Conservation (phyloP, 1,284 basidiomycete genomes). For the Microbotryum scabiosae region DNA sequence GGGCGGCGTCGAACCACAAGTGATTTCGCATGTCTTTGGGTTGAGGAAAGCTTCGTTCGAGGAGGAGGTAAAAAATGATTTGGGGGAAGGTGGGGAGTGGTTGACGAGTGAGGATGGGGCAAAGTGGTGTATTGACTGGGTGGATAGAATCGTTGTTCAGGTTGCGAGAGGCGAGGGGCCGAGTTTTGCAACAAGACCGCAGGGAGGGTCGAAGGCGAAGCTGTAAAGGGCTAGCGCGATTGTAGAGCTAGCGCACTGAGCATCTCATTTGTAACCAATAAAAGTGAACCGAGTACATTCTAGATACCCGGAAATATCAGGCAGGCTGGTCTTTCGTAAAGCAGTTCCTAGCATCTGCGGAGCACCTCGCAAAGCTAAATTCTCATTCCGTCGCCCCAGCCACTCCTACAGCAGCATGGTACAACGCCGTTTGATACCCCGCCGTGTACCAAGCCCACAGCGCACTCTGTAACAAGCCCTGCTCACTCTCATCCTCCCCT, state of each 20-base stretch:
- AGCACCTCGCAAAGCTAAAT: not conserved
- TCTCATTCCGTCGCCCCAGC: not conserved
- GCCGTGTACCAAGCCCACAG: conserved; percentile 29
- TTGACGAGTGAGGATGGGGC: conserved; percentile 81
- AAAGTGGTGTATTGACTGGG: conserved; percentile 79
- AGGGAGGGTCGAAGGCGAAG: conserved; percentile 47
- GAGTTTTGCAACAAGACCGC: conserved; percentile 44
- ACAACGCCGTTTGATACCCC: conserved; percentile 27
- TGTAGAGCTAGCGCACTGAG: too few relatives aligned
- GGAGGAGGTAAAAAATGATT: conserved; percentile 48
- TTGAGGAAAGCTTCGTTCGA: conserved; percentile 61
- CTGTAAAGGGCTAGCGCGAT: conserved; percentile 45
- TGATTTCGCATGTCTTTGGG: conserved; percentile 86
- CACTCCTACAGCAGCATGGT: conserved; percentile 22
- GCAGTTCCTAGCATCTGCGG: not conserved
- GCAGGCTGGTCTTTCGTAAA: too few relatives aligned
- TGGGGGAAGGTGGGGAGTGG: conserved; percentile 56
- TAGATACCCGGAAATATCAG: too few relatives aligned
- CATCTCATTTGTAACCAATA: too few relatives aligned
- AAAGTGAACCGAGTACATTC: too few relatives aligned
- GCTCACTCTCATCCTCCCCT: not conserved
- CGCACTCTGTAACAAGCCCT: conserved; percentile 13
- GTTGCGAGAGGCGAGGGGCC: conserved; percentile 42
- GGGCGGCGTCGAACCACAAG: conserved; percentile 78
- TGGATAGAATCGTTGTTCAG: conserved; percentile 70